A percentile compares a stretch with the other conserved stretches of the same genome.
Conservation (phyloP, 306 rosid species). For the Prunus mira region DNA sequence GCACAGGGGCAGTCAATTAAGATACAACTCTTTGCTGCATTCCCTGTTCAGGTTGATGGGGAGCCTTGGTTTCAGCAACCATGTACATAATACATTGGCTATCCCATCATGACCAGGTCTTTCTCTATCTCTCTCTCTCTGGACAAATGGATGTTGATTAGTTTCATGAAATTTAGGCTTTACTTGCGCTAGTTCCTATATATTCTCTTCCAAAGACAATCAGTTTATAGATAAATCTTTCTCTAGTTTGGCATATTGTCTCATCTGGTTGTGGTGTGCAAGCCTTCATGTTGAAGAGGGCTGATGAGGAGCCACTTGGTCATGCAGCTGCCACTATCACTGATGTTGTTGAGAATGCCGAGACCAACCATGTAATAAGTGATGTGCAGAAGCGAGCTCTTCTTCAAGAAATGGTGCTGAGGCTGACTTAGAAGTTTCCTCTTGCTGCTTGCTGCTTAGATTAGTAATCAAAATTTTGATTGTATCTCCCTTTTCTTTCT, state of each 20-base stretch:
- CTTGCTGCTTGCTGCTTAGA: constrained; percentile 24
- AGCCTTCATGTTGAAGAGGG: constrained; percentile 96
- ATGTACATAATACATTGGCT: constrained; percentile 46
- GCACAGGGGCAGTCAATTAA: too few relatives aligned
- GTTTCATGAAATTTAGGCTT: background rate
- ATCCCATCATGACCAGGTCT: constrained; percentile 82
- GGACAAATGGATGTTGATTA: too few relatives aligned
- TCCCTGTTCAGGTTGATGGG: too few relatives aligned
- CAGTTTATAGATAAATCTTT: background rate
- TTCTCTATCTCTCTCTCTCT: constrained; percentile 39
- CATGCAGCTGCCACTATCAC: constrained; percentile 95
- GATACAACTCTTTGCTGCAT: too few relatives aligned
- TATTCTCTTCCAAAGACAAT: background rate
- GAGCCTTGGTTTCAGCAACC: constrained; percentile 81
- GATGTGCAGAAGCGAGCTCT: constrained; percentile 91
- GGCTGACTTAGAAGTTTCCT: constrained; percentile 50
- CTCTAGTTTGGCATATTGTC: background rate
- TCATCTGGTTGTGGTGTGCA: constrained; percentile 15
- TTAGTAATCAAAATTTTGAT: constrained; percentile 39
- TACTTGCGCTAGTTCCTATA: background rate
- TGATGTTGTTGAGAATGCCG: constrained; percentile 93
- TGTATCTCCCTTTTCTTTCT: constrained; percentile 13
- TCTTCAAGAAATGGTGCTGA: constrained; percentile 95
- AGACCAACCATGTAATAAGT: constrained; percentile 76
- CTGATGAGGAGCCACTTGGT: constrained; percentile 95